Conservation (phyloP, 352 stramenopile genomes). For the Ophiocytium majus region DNA sequence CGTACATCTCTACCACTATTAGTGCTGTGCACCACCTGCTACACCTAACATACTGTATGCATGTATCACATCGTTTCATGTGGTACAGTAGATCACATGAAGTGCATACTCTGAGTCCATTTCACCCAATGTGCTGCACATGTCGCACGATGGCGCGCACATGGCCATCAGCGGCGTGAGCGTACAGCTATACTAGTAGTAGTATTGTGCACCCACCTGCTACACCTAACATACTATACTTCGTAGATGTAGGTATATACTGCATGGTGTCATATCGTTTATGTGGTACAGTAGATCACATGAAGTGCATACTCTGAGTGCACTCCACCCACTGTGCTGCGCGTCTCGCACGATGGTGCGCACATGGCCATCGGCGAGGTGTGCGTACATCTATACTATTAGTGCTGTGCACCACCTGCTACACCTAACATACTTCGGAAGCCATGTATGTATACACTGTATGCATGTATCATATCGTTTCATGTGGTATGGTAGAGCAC, state of each 20-base stretch:
- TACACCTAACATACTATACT: not conserved
- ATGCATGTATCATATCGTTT: not conserved
- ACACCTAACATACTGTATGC: not conserved
- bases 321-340: too few species aligned
- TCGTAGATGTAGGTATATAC: not conserved
- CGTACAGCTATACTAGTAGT: not conserved
- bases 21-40: not conserved
- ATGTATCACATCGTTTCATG: not conserved
- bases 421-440: not conserved
- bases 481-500: not conserved
- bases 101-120: not conserved
- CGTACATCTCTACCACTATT: not conserved
- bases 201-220: not conserved
- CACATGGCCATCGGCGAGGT: not conserved
- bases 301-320: not conserved
- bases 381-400: not conserved
- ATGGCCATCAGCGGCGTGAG: conserved; percentile 9
- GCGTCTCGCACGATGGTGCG: not conserved
- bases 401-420: not conserved
- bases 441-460: not conserved
- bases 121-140: too few species aligned
- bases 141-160: not conserved
- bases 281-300: not conserved
- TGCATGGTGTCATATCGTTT: not conserved
- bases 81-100: not conserved